Evolutionary conservation across 768 basidiomycete genomes (phyloP).

Genomic region (Agaricus blazei): DNA sequence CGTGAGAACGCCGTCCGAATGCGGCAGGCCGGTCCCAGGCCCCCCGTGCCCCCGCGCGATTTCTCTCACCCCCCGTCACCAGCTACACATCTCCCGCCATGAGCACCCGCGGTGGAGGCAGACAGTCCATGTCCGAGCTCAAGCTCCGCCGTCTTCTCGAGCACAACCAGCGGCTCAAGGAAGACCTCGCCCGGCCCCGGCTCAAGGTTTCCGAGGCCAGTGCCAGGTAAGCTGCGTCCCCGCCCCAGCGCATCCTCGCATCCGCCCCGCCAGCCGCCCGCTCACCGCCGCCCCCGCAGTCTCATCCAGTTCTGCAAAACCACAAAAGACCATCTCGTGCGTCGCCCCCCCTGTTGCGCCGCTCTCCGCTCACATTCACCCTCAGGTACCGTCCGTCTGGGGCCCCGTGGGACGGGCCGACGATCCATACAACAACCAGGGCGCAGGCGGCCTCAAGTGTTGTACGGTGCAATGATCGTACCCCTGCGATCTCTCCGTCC

Average conservation of each 20-base stretch:
- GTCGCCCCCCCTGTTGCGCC: not conserved
- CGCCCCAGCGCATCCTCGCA: not conserved
- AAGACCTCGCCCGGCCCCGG: conserved; percentile 86
- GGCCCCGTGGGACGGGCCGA: conserved; percentile 88
- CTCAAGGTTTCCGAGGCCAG: conserved; percentile 91
- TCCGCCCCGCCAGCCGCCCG: not conserved
- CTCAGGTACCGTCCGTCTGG: conserved; percentile 93
- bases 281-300: conserved; percentile 37
- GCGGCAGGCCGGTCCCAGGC: conserved; percentile 3
- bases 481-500: not conserved
- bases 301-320: conserved; percentile 93
- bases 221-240: conserved; percentile 55
- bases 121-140: conserved; percentile 95
- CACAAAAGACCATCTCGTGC: conserved; percentile 75
- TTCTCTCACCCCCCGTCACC: conserved; percentile 8
- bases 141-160: conserved; percentile 92
- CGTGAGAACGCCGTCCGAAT: not conserved
- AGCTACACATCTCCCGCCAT: conserved; percentile 26
- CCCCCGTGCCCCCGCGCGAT: not conserved
- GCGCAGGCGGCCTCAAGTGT: conserved; percentile 38
- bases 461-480: conserved; percentile 53
- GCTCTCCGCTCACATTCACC: conserved; percentile 12
- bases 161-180: conserved; percentile 87
- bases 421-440: conserved; percentile 85
- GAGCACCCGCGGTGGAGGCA: conserved; percentile 56